phyloP scores from a whole-genome alignment of 2,329 filamentous ascomycete genomes.

The Scolecobasidium constrictum region DNA sequence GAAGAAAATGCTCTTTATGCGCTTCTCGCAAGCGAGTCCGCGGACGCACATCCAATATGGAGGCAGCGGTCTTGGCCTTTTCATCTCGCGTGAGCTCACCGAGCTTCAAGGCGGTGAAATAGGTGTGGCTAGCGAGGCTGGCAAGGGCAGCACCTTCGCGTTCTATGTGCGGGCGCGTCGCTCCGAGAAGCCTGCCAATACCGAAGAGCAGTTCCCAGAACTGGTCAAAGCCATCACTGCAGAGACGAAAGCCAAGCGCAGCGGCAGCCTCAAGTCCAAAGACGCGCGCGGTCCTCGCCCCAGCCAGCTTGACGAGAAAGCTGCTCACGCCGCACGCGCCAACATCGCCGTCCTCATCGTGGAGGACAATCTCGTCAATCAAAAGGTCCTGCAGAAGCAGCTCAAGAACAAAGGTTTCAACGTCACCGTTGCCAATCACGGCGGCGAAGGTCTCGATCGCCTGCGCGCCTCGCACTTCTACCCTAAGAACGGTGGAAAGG shows the following conservation, averaged over 20 bases:
- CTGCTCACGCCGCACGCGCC: constrained; percentile 10
- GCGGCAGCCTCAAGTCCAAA: constrained; percentile 17
- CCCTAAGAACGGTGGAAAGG: constrained; percentile 10
- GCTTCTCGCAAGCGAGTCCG: constrained; percentile 68
- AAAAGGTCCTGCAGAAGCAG: constrained; percentile 38
- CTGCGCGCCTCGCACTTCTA: constrained; percentile 33
- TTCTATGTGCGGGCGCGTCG: constrained; percentile 64
- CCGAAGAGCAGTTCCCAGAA: constrained; percentile 6
- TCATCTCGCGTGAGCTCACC: constrained; percentile 68
- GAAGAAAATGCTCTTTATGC: constrained; percentile 63
- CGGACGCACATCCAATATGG: constrained; percentile 70
- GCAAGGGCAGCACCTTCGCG: constrained; percentile 61
- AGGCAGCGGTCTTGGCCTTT: constrained; percentile 66
- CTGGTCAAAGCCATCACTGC: constrained; percentile 4
- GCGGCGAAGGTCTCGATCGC: constrained; percentile 35
- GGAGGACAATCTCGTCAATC: constrained; percentile 32
- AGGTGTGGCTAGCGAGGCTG: constrained; percentile 57
- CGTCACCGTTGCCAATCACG: constrained; percentile 38
- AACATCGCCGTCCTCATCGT: constrained; percentile 10
- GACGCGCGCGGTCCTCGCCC: constrained; percentile 15
- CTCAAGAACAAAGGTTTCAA: constrained; percentile 36
- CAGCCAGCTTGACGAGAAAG: not conserved
- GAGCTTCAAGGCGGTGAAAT: constrained; percentile 74
- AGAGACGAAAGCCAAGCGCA: constrained; percentile 6
- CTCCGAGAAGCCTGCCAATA: constrained; percentile 15